These are phyloP conservation scores for Arabidopsis arenosa DNA, from an alignment of 345 rosid genomes.

Conservation along the genomic window DNA sequence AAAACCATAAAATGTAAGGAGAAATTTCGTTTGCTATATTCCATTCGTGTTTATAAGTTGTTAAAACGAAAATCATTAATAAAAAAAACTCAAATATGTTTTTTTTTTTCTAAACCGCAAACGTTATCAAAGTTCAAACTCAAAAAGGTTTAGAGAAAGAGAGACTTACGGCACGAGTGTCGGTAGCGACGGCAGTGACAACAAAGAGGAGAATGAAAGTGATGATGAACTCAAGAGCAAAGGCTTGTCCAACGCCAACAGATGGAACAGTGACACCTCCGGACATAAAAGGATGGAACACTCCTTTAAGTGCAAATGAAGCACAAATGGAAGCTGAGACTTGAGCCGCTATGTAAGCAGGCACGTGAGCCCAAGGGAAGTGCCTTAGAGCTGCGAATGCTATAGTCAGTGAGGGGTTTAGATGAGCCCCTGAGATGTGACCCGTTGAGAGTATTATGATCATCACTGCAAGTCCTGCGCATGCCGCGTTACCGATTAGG, in stretches of 20 bases:
- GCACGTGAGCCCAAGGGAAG: conserved; percentile 95
- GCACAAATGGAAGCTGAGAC: conserved; percentile 93
- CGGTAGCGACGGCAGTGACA: conserved; percentile 96
- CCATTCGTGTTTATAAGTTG: too few relatives aligned
- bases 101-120: too few relatives aligned
- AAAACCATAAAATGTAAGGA: too few relatives aligned
- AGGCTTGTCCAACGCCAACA: conserved; percentile 76
- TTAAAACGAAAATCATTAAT: too few relatives aligned
- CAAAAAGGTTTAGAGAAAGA: neutral
- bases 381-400: conserved; percentile 90
- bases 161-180: conserved; percentile 86
- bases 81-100: too few relatives aligned
- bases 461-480: conserved; percentile 94
- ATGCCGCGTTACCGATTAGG: conserved; percentile 89
- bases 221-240: conserved; percentile 92
- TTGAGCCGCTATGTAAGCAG: conserved; percentile 87
- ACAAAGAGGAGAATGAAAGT: conserved; percentile 90
- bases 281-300: conserved; percentile 82
- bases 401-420: conserved; percentile 90
- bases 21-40: too few relatives aligned
- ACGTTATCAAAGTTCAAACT: too few relatives aligned
- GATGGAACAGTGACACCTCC: conserved; percentile 99
- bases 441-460: conserved; percentile 88
- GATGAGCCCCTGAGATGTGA: conserved; percentile 96
- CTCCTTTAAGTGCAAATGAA: conserved; percentile 88